Conservation (phyloP, 148 eudicot species). For the Persicaria maculosa region DNA sequence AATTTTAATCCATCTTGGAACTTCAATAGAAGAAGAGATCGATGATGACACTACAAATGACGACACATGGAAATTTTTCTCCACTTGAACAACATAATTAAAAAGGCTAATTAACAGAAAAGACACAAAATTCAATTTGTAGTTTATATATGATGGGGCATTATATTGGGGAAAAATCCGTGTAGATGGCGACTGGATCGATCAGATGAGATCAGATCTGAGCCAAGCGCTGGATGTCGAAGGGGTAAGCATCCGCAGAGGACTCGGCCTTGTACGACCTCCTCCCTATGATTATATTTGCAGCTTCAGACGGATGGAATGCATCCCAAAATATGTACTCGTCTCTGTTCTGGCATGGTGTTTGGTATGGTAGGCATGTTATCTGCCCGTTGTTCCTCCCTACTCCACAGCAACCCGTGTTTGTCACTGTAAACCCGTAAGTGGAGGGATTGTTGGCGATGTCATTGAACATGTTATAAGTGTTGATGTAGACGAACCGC, state of each 20-base stretch:
- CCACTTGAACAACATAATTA: neutral
- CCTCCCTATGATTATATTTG: slow-evolving; percentile 25
- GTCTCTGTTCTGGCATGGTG: slow-evolving; percentile 49
- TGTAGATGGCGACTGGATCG: too few species aligned
- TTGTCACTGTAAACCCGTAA: slow-evolving; percentile 51
- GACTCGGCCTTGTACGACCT: slow-evolving; percentile 24
- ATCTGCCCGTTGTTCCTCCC: slow-evolving; percentile 85
- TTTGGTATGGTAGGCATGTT: slow-evolving; percentile 73
- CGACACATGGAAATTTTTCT: too few species aligned
- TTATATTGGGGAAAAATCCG: neutral
- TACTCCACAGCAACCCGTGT: slow-evolving; percentile 79
- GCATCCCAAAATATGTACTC: slow-evolving; percentile 43
- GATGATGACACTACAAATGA: too few species aligned
- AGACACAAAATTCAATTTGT: neutral
- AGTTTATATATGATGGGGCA: neutral
- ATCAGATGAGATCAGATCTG: slow-evolving; percentile 15
- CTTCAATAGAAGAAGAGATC: too few species aligned
- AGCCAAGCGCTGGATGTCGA: slow-evolving; percentile 24
- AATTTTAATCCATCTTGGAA: too few species aligned
- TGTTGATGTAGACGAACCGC: slow-evolving; percentile 35
- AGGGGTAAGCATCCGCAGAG: slow-evolving; percentile 24
- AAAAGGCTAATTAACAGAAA: neutral
- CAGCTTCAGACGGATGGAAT: slow-evolving; percentile 29
- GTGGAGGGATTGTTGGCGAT: slow-evolving; percentile 20
- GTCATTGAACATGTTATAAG: slow-evolving; percentile 37